Conservation (phyloP, 495 filamentous ascomycete genomes). For the Penicillium verhagenii region DNA sequence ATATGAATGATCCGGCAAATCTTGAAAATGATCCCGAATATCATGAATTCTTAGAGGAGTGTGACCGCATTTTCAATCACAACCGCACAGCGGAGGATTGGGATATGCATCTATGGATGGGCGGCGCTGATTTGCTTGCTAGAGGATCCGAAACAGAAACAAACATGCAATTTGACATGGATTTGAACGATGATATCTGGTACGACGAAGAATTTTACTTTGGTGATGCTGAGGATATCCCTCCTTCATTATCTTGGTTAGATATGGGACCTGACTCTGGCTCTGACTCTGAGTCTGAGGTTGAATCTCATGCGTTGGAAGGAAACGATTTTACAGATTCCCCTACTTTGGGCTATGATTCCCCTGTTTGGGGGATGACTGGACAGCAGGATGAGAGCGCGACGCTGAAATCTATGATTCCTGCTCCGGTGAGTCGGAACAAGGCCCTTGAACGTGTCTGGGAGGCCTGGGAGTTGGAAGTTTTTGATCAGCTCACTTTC, state of each 20-base stretch:
- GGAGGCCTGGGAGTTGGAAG: slow-evolving; percentile 10
- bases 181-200: neutral
- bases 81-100: neutral
- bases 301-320: neutral
- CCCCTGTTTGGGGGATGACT: neutral
- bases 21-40: no score
- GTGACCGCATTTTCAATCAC: no score
- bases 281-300: neutral
- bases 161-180: no score
- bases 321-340: neutral
- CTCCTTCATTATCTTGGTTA: neutral
- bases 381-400: neutral
- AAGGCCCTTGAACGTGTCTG: neutral
- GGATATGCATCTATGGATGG: neutral
- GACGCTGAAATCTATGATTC: neutral
- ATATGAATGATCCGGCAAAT: neutral
- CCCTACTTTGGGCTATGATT: neutral
- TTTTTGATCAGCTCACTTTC: slow-evolving; percentile 26
- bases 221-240: neutral
- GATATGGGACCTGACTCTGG: neutral
- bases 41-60: no score
- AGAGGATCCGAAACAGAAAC: neutral
- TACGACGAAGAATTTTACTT: neutral
- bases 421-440: neutral
- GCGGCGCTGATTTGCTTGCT: neutral